Evolutionary conservation across 345 rosid species (phyloP).

Genomic region (Euphorbia lathyris): DNA sequence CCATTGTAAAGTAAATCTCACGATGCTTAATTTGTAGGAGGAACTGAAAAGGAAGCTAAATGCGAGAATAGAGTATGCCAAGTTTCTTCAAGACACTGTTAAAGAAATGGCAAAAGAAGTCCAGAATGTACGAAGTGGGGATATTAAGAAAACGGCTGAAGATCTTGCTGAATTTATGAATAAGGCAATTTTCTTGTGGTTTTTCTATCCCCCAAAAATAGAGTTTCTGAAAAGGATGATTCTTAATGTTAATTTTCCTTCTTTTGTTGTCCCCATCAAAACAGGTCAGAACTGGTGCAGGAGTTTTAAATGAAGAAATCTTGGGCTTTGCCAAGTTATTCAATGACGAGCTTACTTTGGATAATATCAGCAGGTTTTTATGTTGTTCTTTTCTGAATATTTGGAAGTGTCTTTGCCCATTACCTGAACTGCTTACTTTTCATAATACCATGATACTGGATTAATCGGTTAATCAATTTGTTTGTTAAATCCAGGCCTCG

Average conservation of each 20-base stretch:
- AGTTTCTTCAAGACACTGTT: slow-evolving; percentile 95
- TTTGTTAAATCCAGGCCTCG: slow-evolving; percentile 67
- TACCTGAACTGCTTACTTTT: neutral
- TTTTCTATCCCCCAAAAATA: neutral
- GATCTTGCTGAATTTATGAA: slow-evolving; percentile 91
- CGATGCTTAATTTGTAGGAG: slow-evolving; percentile 52
- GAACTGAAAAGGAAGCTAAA: slow-evolving; percentile 74
- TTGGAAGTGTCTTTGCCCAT: neutral
- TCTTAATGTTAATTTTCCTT: slow-evolving; percentile 2
- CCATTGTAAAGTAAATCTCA: slow-evolving; percentile 6
- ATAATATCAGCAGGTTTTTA: slow-evolving; percentile 86
- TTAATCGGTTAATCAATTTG: neutral
- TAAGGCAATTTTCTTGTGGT: slow-evolving; percentile 43
- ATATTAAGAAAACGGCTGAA: slow-evolving; percentile 81
- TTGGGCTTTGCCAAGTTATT: slow-evolving; percentile 93
- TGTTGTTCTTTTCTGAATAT: slow-evolving; percentile 7
- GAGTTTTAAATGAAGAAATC: slow-evolving; percentile 92
- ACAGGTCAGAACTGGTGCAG: slow-evolving; percentile 89
- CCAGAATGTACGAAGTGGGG: slow-evolving; percentile 83
- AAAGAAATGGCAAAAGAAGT: slow-evolving; percentile 99
- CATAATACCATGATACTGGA: neutral
- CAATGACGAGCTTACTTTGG: slow-evolving; percentile 93
- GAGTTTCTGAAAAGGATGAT: neutral
- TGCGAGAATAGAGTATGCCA: slow-evolving; percentile 96
- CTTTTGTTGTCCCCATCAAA: slow-evolving; percentile 16